These are phyloP conservation scores for Combretum micranthum DNA, from an alignment of 345 rosid genomes.

Conservation along the genomic window DNA sequence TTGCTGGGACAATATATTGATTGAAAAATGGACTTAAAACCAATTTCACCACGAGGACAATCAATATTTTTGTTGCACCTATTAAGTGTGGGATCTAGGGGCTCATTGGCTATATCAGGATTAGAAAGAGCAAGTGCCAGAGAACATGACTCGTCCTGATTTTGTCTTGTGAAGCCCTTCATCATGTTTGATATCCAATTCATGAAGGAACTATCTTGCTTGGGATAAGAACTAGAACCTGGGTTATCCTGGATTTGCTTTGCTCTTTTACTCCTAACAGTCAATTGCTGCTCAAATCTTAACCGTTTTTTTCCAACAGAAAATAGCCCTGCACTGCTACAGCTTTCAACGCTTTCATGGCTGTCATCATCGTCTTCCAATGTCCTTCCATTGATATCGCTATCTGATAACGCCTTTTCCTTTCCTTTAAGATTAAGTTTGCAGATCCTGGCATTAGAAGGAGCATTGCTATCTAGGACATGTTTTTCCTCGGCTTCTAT, in stretches of 20 bases:
- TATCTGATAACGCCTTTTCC: constrained; percentile 58
- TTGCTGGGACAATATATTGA: constrained; percentile 55
- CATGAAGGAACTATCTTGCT: constrained; percentile 77
- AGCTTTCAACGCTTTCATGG: constrained; percentile 86
- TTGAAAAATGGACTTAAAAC: constrained; percentile 75
- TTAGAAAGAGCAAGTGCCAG: constrained; percentile 29
- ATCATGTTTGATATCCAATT: constrained; percentile 89
- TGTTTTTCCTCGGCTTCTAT: constrained; percentile 15
- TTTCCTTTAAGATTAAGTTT: constrained; percentile 41
- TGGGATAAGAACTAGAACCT: constrained; percentile 40
- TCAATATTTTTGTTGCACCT: constrained; percentile 16
- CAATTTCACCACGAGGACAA: constrained; percentile 26
- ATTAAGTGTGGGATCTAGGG: constrained; percentile 15
- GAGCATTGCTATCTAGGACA: constrained; percentile 17
- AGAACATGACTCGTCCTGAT: constrained; percentile 28
- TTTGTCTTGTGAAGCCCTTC: constrained; percentile 52
- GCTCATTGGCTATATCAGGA: constrained; percentile 19
- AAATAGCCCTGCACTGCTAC: constrained; percentile 46
- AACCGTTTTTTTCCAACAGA: constrained; percentile 40
- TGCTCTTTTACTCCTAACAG: constrained; percentile 50
- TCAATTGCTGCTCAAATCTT: constrained; percentile 46
- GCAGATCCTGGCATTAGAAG: constrained; percentile 22
- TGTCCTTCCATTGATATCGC: constrained; percentile 30
- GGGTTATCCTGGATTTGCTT: constrained; percentile 36
- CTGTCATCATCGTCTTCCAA: constrained; percentile 47